Percentiles rank a stretch among this genome's conserved stretches.
These are phyloP conservation scores for Oryza punctata DNA, from an alignment of 176 grass and related monocot genomes.

Conservation along the genomic window DNA sequence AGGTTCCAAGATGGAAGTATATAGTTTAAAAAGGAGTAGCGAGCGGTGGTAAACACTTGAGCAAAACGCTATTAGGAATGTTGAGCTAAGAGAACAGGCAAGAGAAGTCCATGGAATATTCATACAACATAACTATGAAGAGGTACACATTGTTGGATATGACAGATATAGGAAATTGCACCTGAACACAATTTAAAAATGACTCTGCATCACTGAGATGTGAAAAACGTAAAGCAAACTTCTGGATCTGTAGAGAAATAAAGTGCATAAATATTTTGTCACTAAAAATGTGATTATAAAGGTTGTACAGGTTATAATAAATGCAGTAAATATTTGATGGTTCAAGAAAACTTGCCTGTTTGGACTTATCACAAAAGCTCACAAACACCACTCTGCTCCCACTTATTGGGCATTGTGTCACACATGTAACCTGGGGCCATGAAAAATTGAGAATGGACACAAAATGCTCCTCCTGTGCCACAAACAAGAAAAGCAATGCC, in stretches of 20 bases:
- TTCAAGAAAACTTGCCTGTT: slow-evolving; percentile 59
- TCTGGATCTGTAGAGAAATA: slow-evolving; percentile 69
- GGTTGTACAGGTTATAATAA: not conserved
- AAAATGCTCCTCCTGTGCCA: slow-evolving; percentile 82
- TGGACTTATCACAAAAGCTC: slow-evolving; percentile 72
- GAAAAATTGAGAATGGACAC: slow-evolving; percentile 75
- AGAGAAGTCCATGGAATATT: slow-evolving; percentile 11
- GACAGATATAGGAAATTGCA: slow-evolving; percentile 23
- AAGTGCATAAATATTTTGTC: slow-evolving; percentile 26
- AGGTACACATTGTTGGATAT: slow-evolving; percentile 3
- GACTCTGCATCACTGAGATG: slow-evolving; percentile 51
- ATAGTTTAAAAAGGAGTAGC: slow-evolving; percentile 1
- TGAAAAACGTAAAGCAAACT: slow-evolving; percentile 81
- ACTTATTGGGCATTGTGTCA: slow-evolving; percentile 71
- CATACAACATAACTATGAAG: not conserved
- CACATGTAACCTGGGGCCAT: slow-evolving; percentile 86
- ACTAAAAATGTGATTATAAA: slow-evolving; percentile 25
- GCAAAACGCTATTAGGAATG: not conserved
- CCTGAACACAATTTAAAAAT: slow-evolving; percentile 81
- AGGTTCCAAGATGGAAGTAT: slow-evolving; percentile 12
- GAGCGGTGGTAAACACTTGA: not conserved
- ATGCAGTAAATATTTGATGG: slow-evolving; percentile 17
- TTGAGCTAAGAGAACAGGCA: not conserved
- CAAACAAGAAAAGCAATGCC: not conserved
- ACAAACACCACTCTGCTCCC: slow-evolving; percentile 81